These are phyloP conservation scores for Myxozyma neotropica DNA, from an alignment of 805 yeast genomes.

Conservation along the genomic window DNA sequence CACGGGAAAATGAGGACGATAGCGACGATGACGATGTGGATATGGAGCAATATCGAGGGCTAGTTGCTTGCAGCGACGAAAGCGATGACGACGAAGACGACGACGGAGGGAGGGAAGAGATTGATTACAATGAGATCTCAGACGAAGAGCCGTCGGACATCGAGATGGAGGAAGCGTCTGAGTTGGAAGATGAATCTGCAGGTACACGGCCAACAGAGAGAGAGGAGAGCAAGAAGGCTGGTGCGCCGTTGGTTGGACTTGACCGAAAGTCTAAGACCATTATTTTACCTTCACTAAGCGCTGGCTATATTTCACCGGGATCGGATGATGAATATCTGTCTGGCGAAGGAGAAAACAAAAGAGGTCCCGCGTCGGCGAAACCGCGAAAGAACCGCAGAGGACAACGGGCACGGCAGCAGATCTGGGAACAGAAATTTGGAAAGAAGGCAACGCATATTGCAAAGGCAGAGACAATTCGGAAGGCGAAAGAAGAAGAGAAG, in stretches of 20 bases:
- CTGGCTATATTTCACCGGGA: constrained; percentile 84
- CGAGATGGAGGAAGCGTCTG: neutral
- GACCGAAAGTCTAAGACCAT: constrained; percentile 30
- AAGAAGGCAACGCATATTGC: constrained; percentile 77
- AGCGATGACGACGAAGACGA: constrained; percentile 7
- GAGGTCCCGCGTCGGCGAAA: constrained; percentile 29
- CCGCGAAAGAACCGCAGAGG: constrained; percentile 88
- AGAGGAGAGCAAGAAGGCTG: neutral
- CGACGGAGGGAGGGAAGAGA: constrained; percentile 15
- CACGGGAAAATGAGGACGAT: constrained; percentile 32
- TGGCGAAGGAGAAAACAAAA: constrained; percentile 42
- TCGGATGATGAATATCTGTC: constrained; percentile 53
- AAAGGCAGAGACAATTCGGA: constrained; percentile 59
- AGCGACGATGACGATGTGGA: constrained; percentile 36
- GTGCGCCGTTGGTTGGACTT: neutral
- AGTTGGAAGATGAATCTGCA: constrained; percentile 27
- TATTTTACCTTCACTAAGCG: constrained; percentile 68
- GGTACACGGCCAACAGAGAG: constrained; percentile 26
- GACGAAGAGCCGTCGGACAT: constrained; percentile 10
- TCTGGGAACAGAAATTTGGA: constrained; percentile 94
- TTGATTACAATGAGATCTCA: constrained; percentile 15
- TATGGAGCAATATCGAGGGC: constrained; percentile 2
- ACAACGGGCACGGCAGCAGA: constrained; percentile 93
- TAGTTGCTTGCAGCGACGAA: constrained; percentile 14
- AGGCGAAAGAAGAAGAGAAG: constrained; percentile 65